Evolutionary conservation across 352 stramenopile species (phyloP), one percentile per base, ranked within the genome.

Genomic region (Globisporangium cylindrosporum): DNA sequence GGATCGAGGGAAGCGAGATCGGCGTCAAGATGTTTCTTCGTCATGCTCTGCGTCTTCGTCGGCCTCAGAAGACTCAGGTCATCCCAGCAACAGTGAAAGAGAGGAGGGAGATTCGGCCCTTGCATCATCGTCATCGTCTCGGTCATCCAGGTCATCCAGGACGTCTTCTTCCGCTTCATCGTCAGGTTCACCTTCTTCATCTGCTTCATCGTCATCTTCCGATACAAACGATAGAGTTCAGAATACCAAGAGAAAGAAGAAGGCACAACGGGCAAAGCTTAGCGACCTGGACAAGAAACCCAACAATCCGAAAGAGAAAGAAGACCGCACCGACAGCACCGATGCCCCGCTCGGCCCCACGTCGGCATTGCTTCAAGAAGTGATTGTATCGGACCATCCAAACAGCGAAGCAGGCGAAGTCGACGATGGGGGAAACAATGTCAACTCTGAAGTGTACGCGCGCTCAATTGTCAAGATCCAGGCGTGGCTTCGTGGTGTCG

Each of bases 401-500:
- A 22, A 2, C 12, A 53, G 12, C 3, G 8, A 56, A 56, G 49
- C 24, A 56, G 4, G 24, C 3, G 24, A 57, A 20, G 12, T n/a
- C n/a, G 12, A 20, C n/a, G 24, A 9, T 57, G 22, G 34, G n/a
- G 22, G 34, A 27, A 18, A 34, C 22, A n/a, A 57, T 10, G 10
- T n/a, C 14, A 48, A 34, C 10, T 29, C 51, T 7, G 59, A 64
- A 5, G 38, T 9, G 14, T 53, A 29, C 36, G 59, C 25, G 24
- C 22, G n/a, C 34, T 22, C 53, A 20, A 29, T 25, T 15, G 14
- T 56, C 36, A 68, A 61, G 53, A 61, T 68, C 25, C 62, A 68
- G 18, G 51, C 62, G 51, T 68, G 62, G 62, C 51, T 68, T 4
- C 62, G 62, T 25, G 62, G 62, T 20, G 53, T 62, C 49, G 49